Conservation (phyloP, 2,329 filamentous ascomycete genomes). For the Didymellaceae sp. region DNA sequence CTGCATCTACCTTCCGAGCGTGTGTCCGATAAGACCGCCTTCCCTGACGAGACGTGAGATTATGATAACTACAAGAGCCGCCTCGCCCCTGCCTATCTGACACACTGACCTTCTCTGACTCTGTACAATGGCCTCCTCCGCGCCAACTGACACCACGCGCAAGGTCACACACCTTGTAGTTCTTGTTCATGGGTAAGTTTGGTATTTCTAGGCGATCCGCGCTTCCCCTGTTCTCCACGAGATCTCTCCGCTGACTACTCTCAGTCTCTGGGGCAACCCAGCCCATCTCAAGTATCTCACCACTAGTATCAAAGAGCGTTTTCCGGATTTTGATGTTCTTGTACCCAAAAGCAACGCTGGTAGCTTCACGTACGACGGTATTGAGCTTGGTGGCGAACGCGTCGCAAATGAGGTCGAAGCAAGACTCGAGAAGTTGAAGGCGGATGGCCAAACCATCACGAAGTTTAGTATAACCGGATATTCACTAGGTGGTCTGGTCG, state of each 20-base stretch:
- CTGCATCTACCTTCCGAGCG: conserved; percentile 14
- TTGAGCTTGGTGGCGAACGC: conserved; percentile 73
- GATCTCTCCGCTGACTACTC: conserved; percentile 19
- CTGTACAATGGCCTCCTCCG: conserved; percentile 24
- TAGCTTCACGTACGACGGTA: conserved; percentile 71
- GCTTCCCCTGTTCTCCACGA: conserved; percentile 7
- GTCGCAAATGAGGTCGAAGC: conserved; percentile 69
- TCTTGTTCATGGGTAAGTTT: conserved; percentile 73
- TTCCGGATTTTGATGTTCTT: conserved; percentile 71
- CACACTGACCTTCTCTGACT: background rate
- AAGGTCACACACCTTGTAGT: conserved; percentile 73
- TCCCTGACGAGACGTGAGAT: conserved; percentile 30
- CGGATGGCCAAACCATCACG: conserved; percentile 71
- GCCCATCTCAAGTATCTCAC: conserved; percentile 73
- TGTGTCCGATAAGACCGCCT: conserved; percentile 22
- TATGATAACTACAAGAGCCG: conserved; percentile 20
- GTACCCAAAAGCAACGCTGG: conserved; percentile 76
- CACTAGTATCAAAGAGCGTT: conserved; percentile 66
- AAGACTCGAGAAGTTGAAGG: conserved; percentile 60
- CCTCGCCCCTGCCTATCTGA: conserved; percentile 17
- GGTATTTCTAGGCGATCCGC: conserved; percentile 7
- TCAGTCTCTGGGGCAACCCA: conserved; percentile 80
- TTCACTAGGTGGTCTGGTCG: conserved; percentile 84
- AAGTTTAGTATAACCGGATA: conserved; percentile 91
- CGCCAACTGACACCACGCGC: conserved; percentile 13